Conservation (phyloP, 2,329 filamentous ascomycete species). For the Xylariaceae sp. region DNA sequence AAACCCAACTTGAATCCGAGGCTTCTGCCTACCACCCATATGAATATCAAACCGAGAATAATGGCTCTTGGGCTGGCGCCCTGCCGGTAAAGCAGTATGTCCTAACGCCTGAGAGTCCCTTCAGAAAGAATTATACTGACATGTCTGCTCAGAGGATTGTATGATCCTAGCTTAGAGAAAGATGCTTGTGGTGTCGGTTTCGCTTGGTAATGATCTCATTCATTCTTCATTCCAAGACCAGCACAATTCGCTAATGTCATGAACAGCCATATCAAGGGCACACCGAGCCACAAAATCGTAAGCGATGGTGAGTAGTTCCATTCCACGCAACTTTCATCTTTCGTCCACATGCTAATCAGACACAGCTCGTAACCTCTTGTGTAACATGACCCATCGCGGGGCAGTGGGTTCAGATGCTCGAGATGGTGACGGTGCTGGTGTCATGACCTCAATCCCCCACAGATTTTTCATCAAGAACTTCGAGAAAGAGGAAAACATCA, state of each 20-base stretch:
- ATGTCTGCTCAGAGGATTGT: constrained; percentile 61
- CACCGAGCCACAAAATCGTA: constrained; percentile 95
- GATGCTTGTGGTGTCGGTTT: constrained; percentile 99
- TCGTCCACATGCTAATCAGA: constrained; percentile 26
- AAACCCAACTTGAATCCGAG: constrained; percentile 57
- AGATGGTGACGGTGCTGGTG: constrained; percentile 96
- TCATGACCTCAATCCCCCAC: constrained; percentile 99
- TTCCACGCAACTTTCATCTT: neutral
- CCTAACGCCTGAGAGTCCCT: neutral
- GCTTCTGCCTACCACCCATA: constrained; percentile 63
- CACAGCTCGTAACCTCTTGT: constrained; percentile 82
- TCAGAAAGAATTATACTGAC: constrained; percentile 10
- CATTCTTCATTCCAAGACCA: neutral
- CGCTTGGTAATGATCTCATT: constrained; percentile 64
- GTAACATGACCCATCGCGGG: constrained; percentile 99
- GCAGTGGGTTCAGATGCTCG: constrained; percentile 96
- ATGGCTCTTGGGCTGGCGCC: constrained; percentile 85
- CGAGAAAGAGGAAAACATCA: constrained; percentile 81
- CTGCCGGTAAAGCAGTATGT: constrained; percentile 87
- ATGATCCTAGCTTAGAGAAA: constrained; percentile 93
- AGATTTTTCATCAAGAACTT: constrained; percentile 99
- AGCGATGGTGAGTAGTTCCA: constrained; percentile 74
- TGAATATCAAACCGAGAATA: constrained; percentile 85
- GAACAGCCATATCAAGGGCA: constrained; percentile 89
- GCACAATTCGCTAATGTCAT: neutral